Percentiles rank a stretch among this genome's conserved stretches.
These are phyloP conservation scores for Flaveria sonorensis DNA, from an alignment of 129 eudicot genomes.

Conservation along the genomic window DNA sequence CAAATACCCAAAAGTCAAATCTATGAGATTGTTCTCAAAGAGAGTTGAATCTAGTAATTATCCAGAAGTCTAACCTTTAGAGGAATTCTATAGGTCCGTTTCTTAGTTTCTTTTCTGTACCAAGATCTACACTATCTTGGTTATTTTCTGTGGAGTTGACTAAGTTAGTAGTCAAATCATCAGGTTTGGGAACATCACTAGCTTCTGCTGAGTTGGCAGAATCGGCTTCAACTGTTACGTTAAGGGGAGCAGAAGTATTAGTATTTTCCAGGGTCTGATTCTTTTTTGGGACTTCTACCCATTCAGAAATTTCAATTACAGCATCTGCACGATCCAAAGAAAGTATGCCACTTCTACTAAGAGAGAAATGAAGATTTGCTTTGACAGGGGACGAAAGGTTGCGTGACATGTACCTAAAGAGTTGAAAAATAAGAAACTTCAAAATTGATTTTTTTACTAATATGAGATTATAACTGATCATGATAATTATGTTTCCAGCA, in stretches of 20 bases:
- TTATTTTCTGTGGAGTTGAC: constrained; percentile 52
- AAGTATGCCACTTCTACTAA: constrained; percentile 85
- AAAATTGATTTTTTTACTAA: not conserved
- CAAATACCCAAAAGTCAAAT: constrained; percentile 13
- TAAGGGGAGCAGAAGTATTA: constrained; percentile 58
- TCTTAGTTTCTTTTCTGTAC: constrained; percentile 91
- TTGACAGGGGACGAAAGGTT: constrained; percentile 93
- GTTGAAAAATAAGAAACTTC: constrained; percentile 14
- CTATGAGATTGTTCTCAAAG: not conserved
- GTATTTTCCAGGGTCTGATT: constrained; percentile 67
- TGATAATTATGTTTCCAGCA: not conserved
- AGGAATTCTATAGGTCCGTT: constrained; percentile 81
- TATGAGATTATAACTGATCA: constrained; percentile 9
- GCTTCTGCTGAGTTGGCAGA: constrained; percentile 50
- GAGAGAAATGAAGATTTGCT: constrained; percentile 91
- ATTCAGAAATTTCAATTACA: constrained; percentile 90
- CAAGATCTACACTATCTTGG: constrained; percentile 51
- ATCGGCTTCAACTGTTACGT: constrained; percentile 54
- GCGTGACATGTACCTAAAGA: constrained; percentile 74
- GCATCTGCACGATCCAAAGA: constrained; percentile 95
- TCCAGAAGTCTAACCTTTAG: constrained; percentile 53
- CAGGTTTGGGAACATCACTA: constrained; percentile 43
- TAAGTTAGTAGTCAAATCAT: constrained; percentile 40
- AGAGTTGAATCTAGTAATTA: not conserved
- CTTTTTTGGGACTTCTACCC: constrained; percentile 95